Evolutionary conservation across 805 yeast genomes (phyloP).

Genomic region (Diddensiella caesifluorescens): DNA sequence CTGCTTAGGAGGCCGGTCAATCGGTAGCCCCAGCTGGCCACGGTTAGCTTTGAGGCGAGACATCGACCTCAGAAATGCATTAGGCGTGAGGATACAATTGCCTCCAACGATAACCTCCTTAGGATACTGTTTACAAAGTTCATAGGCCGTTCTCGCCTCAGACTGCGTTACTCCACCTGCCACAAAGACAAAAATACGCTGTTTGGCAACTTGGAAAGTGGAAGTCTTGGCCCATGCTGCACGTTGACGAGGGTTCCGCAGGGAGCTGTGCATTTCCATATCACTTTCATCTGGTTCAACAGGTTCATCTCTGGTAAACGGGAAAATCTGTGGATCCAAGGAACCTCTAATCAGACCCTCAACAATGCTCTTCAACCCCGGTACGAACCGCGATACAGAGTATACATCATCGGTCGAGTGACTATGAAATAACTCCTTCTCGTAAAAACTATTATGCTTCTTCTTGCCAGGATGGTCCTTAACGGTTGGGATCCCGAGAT

Average conservation of each 20-base stretch:
- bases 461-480: slow-evolving; percentile 28
- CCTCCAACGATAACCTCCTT: slow-evolving; percentile 80
- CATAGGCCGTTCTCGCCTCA: slow-evolving; percentile 72
- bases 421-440: slow-evolving; percentile 4
- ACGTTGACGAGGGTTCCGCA: slow-evolving; percentile 65
- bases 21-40: slow-evolving; percentile 28
- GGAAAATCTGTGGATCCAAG: slow-evolving; percentile 57
- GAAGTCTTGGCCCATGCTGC: slow-evolving; percentile 68
- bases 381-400: slow-evolving; percentile 54
- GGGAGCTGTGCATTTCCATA: slow-evolving; percentile 42
- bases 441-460: not conserved
- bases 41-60: slow-evolving; percentile 27
- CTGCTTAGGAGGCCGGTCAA: slow-evolving; percentile 26
- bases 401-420: slow-evolving; percentile 28
- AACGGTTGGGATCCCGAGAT: slow-evolving; percentile 53
- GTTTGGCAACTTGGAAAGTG: slow-evolving; percentile 42
- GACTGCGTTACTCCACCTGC: slow-evolving; percentile 88
- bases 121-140: slow-evolving; percentile 48
- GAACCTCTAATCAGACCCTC: slow-evolving; percentile 44
- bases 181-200: slow-evolving; percentile 69
- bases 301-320: slow-evolving; percentile 73
- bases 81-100: slow-evolving; percentile 55
- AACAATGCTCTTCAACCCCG: slow-evolving; percentile 59
- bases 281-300: slow-evolving; percentile 30
- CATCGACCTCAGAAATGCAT: slow-evolving; percentile 29